phyloP scores from a whole-genome alignment of 352 stramenopile species.

The Pythium rhizo-oryzae region DNA sequence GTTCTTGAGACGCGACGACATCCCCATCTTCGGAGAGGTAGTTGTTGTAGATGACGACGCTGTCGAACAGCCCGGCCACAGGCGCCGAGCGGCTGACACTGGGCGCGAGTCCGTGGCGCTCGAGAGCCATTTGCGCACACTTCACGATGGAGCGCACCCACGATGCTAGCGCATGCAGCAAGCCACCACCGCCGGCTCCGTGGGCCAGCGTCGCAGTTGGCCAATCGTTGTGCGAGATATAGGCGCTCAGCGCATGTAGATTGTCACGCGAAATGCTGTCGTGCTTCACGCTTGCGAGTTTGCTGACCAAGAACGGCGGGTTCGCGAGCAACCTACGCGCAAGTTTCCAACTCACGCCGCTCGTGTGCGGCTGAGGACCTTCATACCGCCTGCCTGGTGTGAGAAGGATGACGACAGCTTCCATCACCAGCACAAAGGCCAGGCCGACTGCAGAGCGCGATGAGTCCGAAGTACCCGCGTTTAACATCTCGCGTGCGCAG shows the following conservation, averaged over 20 bases:
- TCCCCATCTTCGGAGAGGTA: constrained; percentile 18
- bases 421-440: constrained; percentile 71
- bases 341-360: constrained; percentile 72
- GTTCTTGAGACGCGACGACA: constrained; percentile 38
- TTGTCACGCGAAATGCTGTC: constrained; percentile 55
- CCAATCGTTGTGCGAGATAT: constrained; percentile 59
- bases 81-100: constrained; percentile 58
- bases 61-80: constrained; percentile 63
- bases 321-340: constrained; percentile 53
- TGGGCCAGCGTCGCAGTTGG: constrained; percentile 37
- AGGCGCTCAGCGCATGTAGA: constrained; percentile 52
- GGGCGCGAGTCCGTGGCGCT: constrained; percentile 45
- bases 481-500: constrained; percentile 33
- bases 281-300: constrained; percentile 48
- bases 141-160: constrained; percentile 55
- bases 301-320: constrained; percentile 48
- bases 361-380: constrained; percentile 45
- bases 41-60: constrained; percentile 59
- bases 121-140: constrained; percentile 44
- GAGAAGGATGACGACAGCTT: constrained; percentile 78
- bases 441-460: constrained; percentile 5
- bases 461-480: constrained; percentile 16
- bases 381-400: constrained; percentile 72
- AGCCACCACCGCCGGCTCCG: constrained; percentile 24
- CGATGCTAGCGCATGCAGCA: constrained; percentile 51